Base-by-base conservation (phyloP, 2,329 filamentous ascomycete genomes). In the Colletotrichum plurivorum region DNA sequence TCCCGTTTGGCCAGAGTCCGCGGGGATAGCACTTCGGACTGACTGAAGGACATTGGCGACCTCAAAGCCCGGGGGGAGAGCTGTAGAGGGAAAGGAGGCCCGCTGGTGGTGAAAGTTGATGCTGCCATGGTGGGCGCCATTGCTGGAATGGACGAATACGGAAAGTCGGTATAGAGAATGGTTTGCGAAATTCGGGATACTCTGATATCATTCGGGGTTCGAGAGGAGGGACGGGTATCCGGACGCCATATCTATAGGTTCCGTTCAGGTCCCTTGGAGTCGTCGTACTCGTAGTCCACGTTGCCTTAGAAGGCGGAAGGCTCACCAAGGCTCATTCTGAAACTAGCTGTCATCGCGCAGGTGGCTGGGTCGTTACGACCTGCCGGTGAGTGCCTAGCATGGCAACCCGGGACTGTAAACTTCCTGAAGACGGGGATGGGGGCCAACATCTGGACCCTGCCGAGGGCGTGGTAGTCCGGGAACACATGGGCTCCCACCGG, bases 121-220 rank as follows among this genome's bases (percentile, higher is more conserved):
- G 51, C 31, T 52, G 66, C 54, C 62, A 66, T 66, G 18, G 56
- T 43, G 51, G 66, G 66, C 12, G 55, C 66, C 66, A 66, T 69
- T 55, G 15, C 15, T 66, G 36, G 8, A 20, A 10, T 55, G 13
- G 20, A 12, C 31, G 27, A 27, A 31, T 54, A 25, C 10, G 9
- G 27, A 16, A 6, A 46, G 13, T 18, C 22, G 16, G 27, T 22
- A 54, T 25, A n/a, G 22, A 51, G 43, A 18, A 66, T 7, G 1
- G 31, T 60, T 53, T 59, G 43, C 53, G 36, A 43, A 20, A 52
- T 6, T 52, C 46, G 16, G 5, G 16, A 27, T 45, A 13, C 39
- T 54, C 5, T 5, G 31, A 43, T 46, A 36, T 43, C 25, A 6
- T 16, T 10, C 27, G 12, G 16, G 20, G 10, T 9, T 39, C 18